Conservation (phyloP, 306 rosid species). For the Ormosia emarginata region DNA sequence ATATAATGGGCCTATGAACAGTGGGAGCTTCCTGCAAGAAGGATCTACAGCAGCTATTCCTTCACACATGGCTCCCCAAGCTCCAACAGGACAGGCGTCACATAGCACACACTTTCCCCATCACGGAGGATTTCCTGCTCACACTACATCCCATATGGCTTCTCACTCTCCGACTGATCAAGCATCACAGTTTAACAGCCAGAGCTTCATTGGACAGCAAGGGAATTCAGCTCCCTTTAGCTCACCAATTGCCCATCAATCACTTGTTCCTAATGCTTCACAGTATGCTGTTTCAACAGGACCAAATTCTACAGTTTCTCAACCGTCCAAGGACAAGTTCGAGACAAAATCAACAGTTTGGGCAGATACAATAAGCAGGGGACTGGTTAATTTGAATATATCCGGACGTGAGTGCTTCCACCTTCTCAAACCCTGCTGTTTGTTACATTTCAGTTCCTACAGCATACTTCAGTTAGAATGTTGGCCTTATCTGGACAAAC, state of each 20-base stretch:
- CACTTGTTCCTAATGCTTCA: slow-evolving; percentile 40
- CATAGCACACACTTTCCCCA: slow-evolving; percentile 49
- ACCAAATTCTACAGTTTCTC: slow-evolving; percentile 49
- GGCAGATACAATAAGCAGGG: slow-evolving; percentile 93
- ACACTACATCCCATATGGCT: slow-evolving; percentile 19
- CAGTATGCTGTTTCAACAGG: slow-evolving; percentile 43
- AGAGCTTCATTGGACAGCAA: slow-evolving; percentile 49
- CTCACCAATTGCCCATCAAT: slow-evolving; percentile 29
- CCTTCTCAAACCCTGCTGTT: neutral
- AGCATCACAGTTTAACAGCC: slow-evolving; percentile 46
- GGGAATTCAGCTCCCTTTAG: slow-evolving; percentile 29
- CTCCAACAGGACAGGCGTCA: slow-evolving; percentile 48
- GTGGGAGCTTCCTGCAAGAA: slow-evolving; percentile 49
- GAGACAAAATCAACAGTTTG: slow-evolving; percentile 96
- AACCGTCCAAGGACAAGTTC: slow-evolving; percentile 79
- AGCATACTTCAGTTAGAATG: neutral
- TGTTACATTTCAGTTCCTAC: slow-evolving; percentile 1
- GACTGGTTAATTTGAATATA: slow-evolving; percentile 90
- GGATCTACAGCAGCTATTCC: slow-evolving; percentile 45
- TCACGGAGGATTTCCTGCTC: slow-evolving; percentile 49
- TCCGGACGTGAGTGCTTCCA: slow-evolving; percentile 78
- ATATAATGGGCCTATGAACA: slow-evolving; percentile 48
- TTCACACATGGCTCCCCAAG: slow-evolving; percentile 49
- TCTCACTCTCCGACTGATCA: slow-evolving; percentile 41
- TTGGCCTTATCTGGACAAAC: slow-evolving; percentile 15